Conservation (phyloP, 2,329 filamentous ascomycete species). For the Colletotrichum eremochloae region DNA sequence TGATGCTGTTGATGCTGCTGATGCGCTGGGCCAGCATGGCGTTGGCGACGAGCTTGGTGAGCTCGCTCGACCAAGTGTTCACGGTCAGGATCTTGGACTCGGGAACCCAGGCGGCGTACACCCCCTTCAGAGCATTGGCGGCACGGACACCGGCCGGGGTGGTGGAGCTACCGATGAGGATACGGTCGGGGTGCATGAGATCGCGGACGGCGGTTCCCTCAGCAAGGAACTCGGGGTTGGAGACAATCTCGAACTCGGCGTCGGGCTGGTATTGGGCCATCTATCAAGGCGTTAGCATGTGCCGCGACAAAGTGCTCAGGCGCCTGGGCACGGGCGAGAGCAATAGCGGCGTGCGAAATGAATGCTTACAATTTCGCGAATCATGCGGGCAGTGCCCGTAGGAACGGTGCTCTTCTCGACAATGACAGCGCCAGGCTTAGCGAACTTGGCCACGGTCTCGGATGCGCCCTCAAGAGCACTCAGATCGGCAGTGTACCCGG, state of each 20-base stretch:
- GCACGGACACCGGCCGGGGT: slow-evolving; percentile 72
- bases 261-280: slow-evolving; percentile 71
- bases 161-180: slow-evolving; percentile 78
- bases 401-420: slow-evolving; percentile 88
- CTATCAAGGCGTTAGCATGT: slow-evolving; percentile 49
- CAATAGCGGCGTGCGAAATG: neutral
- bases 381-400: slow-evolving; percentile 78
- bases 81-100: slow-evolving; percentile 76
- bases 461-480: slow-evolving; percentile 79
- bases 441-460: slow-evolving; percentile 74
- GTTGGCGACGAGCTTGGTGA: slow-evolving; percentile 84
- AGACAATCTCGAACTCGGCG: slow-evolving; percentile 80
- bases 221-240: slow-evolving; percentile 85
- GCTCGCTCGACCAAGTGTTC: slow-evolving; percentile 82
- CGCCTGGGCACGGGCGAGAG: neutral
- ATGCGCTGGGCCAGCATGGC: slow-evolving; percentile 85
- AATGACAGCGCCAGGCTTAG: slow-evolving; percentile 77
- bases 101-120: slow-evolving; percentile 81
- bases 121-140: slow-evolving; percentile 71
- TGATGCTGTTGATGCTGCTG: slow-evolving; percentile 84
- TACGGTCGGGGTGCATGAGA: slow-evolving; percentile 77
- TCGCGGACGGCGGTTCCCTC: slow-evolving; percentile 82
- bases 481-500: slow-evolving; percentile 80
- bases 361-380: slow-evolving; percentile 73
- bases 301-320: neutral